These are phyloP conservation scores for Hymenoscyphus salicellus DNA, from an alignment of 2,329 filamentous ascomycete species.

Conservation along the genomic window DNA sequence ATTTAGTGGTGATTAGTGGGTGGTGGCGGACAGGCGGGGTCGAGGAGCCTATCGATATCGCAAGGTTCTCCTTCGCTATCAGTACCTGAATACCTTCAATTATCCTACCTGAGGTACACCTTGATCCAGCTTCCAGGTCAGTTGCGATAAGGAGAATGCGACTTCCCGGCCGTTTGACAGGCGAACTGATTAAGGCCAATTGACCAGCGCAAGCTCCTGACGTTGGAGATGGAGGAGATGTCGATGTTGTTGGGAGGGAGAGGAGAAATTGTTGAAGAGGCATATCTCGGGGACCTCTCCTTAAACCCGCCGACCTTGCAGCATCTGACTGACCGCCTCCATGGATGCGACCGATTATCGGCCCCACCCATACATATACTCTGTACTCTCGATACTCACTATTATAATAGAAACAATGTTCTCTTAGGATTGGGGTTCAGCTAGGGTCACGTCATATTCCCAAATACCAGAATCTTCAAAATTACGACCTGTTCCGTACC, in stretches of 20 bases:
- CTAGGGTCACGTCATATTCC: too few relatives aligned
- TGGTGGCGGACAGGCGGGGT: not conserved
- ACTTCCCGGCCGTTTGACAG: not conserved
- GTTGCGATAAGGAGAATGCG: not conserved
- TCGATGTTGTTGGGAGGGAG: not conserved
- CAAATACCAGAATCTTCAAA: too few relatives aligned
- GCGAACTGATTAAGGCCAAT: not conserved
- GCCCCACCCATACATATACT: not conserved
- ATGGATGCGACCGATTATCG: not conserved
- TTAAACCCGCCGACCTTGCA: not conserved
- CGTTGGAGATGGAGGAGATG: not conserved
- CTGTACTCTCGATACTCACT: too few relatives aligned
- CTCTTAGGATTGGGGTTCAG: too few relatives aligned
- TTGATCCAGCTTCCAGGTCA: not conserved
- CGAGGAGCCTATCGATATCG: not conserved
- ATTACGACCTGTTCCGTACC: too few relatives aligned
- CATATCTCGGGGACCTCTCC: not conserved
- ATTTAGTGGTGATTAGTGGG: not conserved
- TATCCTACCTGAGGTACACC: too few relatives aligned
- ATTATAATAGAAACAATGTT: too few relatives aligned
- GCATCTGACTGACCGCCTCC: not conserved
- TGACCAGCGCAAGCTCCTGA: not conserved
- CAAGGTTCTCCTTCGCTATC: not conserved
- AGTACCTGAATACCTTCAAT: not conserved
- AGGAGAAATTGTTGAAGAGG: not conserved